Percentiles rank a stretch among this genome's conserved stretches.
Conservation (phyloP, 768 basidiomycete species). For the Boletus barrowsii region DNA sequence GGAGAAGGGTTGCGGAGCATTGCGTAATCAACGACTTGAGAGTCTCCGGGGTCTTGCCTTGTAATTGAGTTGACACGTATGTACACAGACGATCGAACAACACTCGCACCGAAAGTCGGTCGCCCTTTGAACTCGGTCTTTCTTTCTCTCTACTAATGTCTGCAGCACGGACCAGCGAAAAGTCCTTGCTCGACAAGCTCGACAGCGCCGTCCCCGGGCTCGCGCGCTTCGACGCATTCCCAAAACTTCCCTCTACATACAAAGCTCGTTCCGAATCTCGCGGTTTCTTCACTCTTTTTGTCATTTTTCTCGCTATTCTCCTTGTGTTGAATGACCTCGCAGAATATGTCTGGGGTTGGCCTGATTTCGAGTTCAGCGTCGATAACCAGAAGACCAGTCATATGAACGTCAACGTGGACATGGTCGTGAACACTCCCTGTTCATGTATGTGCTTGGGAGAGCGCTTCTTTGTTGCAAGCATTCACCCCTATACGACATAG, state of each 20-base stretch:
- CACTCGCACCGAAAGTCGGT: too few species aligned
- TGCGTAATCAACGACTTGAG: slow-evolving; percentile 14
- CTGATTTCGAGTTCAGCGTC: slow-evolving; percentile 85
- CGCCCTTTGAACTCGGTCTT: too few species aligned
- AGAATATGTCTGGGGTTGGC: slow-evolving; percentile 94
- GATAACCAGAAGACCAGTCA: slow-evolving; percentile 59
- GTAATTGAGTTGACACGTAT: too few species aligned
- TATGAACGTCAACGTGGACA: slow-evolving; percentile 86
- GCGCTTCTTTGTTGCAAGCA: neutral
- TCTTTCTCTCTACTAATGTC: slow-evolving; percentile 12
- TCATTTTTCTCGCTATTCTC: slow-evolving; percentile 61
- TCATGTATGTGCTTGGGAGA: slow-evolving; percentile 60
- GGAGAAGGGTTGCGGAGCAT: slow-evolving; percentile 4
- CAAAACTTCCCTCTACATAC: slow-evolving; percentile 80
- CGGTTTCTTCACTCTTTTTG: slow-evolving; percentile 76
- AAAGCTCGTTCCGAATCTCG: slow-evolving; percentile 74
- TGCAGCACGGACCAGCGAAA: slow-evolving; percentile 9
- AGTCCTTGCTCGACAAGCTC: slow-evolving; percentile 55
- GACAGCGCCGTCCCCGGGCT: slow-evolving; percentile 58
- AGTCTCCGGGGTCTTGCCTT: slow-evolving; percentile 17
- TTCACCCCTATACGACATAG: slow-evolving; percentile 38
- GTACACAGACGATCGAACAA: too few species aligned
- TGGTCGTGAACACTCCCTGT: slow-evolving; percentile 93
- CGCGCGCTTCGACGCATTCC: slow-evolving; percentile 80
- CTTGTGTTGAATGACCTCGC: slow-evolving; percentile 85